Conservation (phyloP, 352 stramenopile genomes). For the Blastocystis sp. region DNA sequence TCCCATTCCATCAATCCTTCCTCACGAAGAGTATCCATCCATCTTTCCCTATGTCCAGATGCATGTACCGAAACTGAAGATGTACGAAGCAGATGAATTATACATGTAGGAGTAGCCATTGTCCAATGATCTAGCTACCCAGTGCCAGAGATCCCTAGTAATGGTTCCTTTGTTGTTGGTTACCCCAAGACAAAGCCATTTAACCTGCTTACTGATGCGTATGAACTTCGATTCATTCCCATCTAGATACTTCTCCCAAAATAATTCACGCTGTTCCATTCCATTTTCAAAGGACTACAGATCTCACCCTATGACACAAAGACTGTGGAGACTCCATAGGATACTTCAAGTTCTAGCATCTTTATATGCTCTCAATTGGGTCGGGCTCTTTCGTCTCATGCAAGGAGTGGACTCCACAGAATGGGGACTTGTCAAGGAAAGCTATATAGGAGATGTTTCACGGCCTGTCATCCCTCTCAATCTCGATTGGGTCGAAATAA, state of each 20-base stretch:
- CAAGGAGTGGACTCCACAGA: background rate
- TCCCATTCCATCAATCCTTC: background rate
- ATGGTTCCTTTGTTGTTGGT: background rate
- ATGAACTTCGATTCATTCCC: background rate
- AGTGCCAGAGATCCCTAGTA: background rate
- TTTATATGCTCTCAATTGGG: background rate
- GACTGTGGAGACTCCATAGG: background rate
- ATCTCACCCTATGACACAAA: background rate
- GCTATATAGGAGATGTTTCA: background rate
- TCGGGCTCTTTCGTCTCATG: background rate
- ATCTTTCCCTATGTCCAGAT: background rate
- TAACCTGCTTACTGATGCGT: background rate
- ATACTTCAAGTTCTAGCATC: background rate
- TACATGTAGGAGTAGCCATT: background rate
- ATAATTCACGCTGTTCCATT: background rate
- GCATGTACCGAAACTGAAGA: background rate
- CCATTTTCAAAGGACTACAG: background rate
- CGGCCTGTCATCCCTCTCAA: background rate
- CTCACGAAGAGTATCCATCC: background rate
- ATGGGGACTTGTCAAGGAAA: background rate
- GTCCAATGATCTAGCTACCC: background rate
- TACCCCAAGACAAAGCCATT: background rate
- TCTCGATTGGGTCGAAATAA: background rate
- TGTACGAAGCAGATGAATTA: background rate
- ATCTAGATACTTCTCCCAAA: background rate